These are phyloP conservation scores for Aspergillus pseudotamarii DNA, from an alignment of 2,329 filamentous ascomycete genomes.

Conservation along the genomic window DNA sequence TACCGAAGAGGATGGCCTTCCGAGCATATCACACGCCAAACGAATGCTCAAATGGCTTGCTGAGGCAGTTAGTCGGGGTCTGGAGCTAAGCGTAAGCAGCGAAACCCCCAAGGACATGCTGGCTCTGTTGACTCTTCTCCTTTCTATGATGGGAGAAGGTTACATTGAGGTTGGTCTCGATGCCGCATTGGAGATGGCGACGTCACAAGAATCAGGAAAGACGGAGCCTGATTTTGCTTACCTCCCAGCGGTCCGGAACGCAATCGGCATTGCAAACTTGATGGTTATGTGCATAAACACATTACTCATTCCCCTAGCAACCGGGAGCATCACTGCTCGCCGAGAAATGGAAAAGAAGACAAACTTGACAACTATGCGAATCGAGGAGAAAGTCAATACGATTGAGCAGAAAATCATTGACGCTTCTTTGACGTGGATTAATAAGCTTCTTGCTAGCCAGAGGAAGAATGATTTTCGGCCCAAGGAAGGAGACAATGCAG, in stretches of 20 bases:
- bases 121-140: constrained; percentile 77
- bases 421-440: constrained; percentile 75
- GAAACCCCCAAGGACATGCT: constrained; percentile 95
- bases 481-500: constrained; percentile 68
- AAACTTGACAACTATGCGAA: constrained; percentile 70
- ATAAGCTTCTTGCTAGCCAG: constrained; percentile 72
- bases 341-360: constrained; percentile 86
- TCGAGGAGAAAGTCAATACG: constrained; percentile 80
- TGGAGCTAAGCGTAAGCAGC: constrained; percentile 83
- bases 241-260: constrained; percentile 74
- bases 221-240: constrained; percentile 86
- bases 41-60: constrained; percentile 97
- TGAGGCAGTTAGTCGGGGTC: constrained; percentile 85
- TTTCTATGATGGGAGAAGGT: constrained; percentile 85
- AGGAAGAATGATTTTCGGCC: constrained; percentile 90
- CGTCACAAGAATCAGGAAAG: constrained; percentile 76
- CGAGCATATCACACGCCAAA: constrained; percentile 87
- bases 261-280: constrained; percentile 86
- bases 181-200: constrained; percentile 72
- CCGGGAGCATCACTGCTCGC: constrained; percentile 85
- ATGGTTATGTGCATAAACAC: constrained; percentile 91
- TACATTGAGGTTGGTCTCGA: constrained; percentile 69
- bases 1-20: constrained; percentile 80
- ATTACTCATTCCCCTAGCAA: constrained; percentile 85
- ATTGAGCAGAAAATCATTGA: constrained; percentile 71